phyloP scores from a whole-genome alignment of 164 flowering plant species.

The Tinospora cordifolia region DNA sequence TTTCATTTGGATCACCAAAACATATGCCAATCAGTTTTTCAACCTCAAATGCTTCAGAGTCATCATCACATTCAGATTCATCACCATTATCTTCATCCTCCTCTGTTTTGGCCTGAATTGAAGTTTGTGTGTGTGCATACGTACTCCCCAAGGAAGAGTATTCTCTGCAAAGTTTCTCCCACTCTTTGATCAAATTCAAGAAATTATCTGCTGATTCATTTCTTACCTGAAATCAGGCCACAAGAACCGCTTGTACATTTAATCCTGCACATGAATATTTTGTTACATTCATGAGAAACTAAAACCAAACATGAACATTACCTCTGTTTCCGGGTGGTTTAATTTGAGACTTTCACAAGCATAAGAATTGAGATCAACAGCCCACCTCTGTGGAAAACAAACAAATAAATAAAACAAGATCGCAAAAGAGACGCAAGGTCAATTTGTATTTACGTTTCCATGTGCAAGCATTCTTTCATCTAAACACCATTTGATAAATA shows the following conservation, averaged over 20 bases:
- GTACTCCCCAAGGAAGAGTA: not conserved
- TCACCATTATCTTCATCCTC: too few relatives aligned
- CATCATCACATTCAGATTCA: too few relatives aligned
- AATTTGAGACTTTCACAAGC: conserved; percentile 49
- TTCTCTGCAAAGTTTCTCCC: conserved; percentile 1
- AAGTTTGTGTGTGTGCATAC: too few relatives aligned
- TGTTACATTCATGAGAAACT: not conserved
- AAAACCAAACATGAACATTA: conserved; percentile 12
- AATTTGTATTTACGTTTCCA: too few relatives aligned
- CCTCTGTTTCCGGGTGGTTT: conserved; percentile 86
- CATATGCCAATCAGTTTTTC: not conserved
- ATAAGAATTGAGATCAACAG: too few relatives aligned
- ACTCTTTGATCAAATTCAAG: not conserved
- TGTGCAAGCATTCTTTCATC: not conserved
- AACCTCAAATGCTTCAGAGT: conserved; percentile 9
- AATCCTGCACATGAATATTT: too few relatives aligned
- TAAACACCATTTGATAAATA: not conserved
- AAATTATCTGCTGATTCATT: conserved; percentile 1
- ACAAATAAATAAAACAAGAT: not conserved
- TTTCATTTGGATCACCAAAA: not conserved
- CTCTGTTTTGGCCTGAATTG: too few relatives aligned
- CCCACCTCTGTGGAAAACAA: conserved; percentile 54
- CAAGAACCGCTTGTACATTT: not conserved
- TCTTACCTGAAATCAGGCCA: not conserved
- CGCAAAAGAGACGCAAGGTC: not conserved